Base-by-base conservation (phyloP, 805 yeast genomes). In the Nakazawaea wickerhamii region DNA sequence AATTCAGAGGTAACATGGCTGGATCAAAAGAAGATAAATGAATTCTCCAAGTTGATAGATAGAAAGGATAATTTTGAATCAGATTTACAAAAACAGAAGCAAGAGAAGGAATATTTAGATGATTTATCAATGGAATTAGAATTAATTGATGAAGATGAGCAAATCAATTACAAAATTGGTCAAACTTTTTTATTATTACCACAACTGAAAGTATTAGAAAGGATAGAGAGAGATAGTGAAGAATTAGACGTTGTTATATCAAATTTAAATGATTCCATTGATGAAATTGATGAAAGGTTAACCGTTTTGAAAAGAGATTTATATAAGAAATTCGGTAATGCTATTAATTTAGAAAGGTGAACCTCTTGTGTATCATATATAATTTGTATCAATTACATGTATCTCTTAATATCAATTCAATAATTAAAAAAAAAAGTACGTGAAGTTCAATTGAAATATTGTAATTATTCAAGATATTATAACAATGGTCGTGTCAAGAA, bases 21-120 rank as follows among this genome's bases (percentile, higher is more conserved):
- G 45, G 98, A 91, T 59, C 99, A 91, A 65, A 81, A 84, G 57
- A 77, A 77, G 57, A 91, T 91, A 67, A 93, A 91, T 63, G 79
- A 79, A 58, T 91, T 93, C 58, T 86, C 96, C 13, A 84, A 89
- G 36, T 69, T 89, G 48, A 86, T 89, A 46, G 69, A 80, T 50
- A 78, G 81, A 47, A 80, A 82, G 50, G 88, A 85, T 50, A 70
- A 70, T 15, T 58, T 80, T 11, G 67, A 71, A 25, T 71, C 63
- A 15, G 71, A 71, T 38, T 65, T 84, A 27, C 63, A 67, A 17
- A 63, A 64, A 42, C 66, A 71, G 47, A 67, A 71, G 51, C 74
- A 77, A 47, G 95, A 88, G 53, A 86, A 88, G 51, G 97, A 89
- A 55, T 87, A 86, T 54, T 65, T 91, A 23, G 96, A 88, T 51